phyloP scores from a whole-genome alignment of 2,329 filamentous ascomycete genomes.

The Grosmannia serpens region DNA sequence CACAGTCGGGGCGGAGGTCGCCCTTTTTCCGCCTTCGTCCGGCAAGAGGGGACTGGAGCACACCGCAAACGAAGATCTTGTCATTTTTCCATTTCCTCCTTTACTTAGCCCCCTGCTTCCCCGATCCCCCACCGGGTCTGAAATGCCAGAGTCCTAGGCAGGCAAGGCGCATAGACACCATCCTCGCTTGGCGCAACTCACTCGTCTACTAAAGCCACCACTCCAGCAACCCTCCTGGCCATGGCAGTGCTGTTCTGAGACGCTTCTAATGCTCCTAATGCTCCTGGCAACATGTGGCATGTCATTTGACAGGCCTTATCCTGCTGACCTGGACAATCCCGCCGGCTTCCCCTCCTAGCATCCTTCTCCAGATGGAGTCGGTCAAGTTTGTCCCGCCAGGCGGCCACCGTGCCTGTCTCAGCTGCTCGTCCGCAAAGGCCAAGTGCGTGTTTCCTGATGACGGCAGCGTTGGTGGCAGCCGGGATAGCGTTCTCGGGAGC shows the following conservation, averaged over 20 bases:
- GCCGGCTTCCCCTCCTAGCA: neutral
- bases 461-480: neutral
- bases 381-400: constrained; percentile 16
- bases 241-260: neutral
- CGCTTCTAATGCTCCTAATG: neutral
- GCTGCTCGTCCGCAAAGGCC: constrained; percentile 14
- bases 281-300: neutral
- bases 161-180: neutral
- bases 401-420: constrained; percentile 15
- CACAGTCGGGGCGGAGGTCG: neutral
- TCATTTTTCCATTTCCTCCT: neutral
- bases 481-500: neutral
- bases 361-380: constrained; percentile 17
- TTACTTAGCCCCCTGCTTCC: neutral
- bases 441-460: constrained; percentile 15
- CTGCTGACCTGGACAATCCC: neutral
- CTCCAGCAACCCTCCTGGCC: neutral
- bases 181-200: neutral
- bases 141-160: neutral
- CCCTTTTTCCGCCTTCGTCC: neutral
- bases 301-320: neutral
- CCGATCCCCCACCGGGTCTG: neutral
- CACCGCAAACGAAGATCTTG: neutral
- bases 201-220: neutral
- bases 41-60: neutral